Base-by-base conservation (phyloP, 2,329 filamentous ascomycete genomes). In the Ustilaginoidea virens region DNA sequence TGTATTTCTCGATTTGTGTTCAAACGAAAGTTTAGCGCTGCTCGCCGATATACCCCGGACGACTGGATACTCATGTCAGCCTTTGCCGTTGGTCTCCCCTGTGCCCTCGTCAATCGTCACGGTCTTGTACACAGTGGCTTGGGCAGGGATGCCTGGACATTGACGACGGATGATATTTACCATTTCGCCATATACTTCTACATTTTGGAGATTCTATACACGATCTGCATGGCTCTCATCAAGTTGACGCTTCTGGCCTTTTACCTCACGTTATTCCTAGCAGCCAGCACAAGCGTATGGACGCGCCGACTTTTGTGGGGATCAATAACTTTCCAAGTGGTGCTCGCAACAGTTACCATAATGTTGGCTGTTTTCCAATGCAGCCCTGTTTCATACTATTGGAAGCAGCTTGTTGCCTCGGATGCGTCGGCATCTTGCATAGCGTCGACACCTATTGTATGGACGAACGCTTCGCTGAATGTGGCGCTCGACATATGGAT, bases 171-270 rank as follows among this genome's bases (percentile, higher is more conserved):
- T 5, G 36, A 47, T 12, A 49, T 67, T 22, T 57, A 55, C n/a
- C 3, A 11, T 2, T 58, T 66, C 23, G 38, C 53, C 7, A 44
- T 49, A 20, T 52, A 46, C 36, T 50, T 61, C 16, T 64, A 56
- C 37, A 39, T 49, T 35, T 48, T 50, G 36, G 49, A 55, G 25
- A 30, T 42, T 5, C 28, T 63, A 19, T 63, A 66, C 41, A 61
- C 65, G 39, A 31, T 46, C 4, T 45, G 55, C 13, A 42, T 63
- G 9, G 44, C 55, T n/a, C 41, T 63, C 23, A 52, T 61, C 21
- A 63, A 66, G 36, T 43, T 62, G 16, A 57, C 61, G 5, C 51
- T 69, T 23, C 48, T 68, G 8, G 47, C 61, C 36, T 64, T 69
- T 44, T 67, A 65, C 40, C 47, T 62, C 18, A 55, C 59, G 27